These are phyloP conservation scores for Amanita exitialis DNA, from an alignment of 768 basidiomycete species.

Conservation along the genomic window DNA sequence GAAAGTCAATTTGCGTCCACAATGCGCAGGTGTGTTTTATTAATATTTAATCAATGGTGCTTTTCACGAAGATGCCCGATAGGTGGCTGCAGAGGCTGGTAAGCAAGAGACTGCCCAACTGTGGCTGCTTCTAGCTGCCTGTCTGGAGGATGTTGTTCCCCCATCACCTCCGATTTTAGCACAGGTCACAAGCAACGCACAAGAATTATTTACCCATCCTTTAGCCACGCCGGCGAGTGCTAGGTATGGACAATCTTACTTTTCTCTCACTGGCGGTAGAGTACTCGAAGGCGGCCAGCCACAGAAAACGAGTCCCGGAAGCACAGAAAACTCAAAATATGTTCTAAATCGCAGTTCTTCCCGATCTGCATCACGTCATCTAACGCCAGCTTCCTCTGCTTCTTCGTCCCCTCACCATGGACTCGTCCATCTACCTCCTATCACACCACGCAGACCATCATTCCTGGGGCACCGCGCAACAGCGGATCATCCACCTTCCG, in stretches of 20 bases:
- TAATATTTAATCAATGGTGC: not conserved
- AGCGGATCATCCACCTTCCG: conserved; percentile 12
- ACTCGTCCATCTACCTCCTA: conserved; percentile 31
- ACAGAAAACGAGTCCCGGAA: conserved; percentile 17
- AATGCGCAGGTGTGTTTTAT: conserved; percentile 43
- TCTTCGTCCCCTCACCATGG: conserved; percentile 46
- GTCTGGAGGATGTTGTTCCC: conserved; percentile 41
- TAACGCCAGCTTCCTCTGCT: conserved; percentile 49
- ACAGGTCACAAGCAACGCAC: not conserved
- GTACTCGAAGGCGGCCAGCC: conserved; percentile 4
- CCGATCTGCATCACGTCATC: conserved; percentile 30
- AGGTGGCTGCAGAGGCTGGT: conserved; percentile 55
- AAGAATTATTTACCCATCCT: not conserved
- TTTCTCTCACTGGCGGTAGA: not conserved
- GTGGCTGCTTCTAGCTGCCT: conserved; percentile 57
- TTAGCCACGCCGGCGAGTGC: conserved; percentile 1
- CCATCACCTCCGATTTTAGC: conserved; percentile 17
- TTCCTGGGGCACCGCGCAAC: conserved; percentile 29
- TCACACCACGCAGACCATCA: conserved; percentile 30
- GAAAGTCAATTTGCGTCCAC: conserved; percentile 36
- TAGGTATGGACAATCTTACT: not conserved
- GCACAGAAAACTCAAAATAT: conserved; percentile 8
- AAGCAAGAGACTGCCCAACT: conserved; percentile 47
- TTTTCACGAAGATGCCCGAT: not conserved
- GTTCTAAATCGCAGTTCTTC: conserved; percentile 16